Conservation (phyloP, 1,284 basidiomycete species). For the Ustilago cynodontis region DNA sequence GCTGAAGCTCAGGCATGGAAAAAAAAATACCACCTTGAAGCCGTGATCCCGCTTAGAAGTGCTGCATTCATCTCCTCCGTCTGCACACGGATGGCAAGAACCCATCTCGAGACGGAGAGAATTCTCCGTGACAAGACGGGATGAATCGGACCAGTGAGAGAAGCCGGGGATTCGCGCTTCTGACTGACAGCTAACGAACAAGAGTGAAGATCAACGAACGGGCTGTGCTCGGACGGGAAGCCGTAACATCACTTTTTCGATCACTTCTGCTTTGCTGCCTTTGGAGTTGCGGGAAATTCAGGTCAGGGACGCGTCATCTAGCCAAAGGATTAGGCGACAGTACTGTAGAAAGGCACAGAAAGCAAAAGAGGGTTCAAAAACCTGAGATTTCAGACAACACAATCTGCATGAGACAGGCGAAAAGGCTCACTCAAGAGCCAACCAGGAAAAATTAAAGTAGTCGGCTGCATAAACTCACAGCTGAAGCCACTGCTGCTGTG, state of each 20-base stretch:
- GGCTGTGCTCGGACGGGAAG: slow-evolving; percentile 12
- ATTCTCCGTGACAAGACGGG: background rate
- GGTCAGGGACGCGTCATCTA: slow-evolving; percentile 22
- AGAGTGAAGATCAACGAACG: background rate
- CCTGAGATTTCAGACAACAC: too few relatives aligned
- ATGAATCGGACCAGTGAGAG: background rate
- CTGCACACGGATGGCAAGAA: background rate
- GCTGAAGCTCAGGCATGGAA: background rate
- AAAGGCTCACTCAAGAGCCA: background rate
- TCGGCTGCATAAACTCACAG: background rate
- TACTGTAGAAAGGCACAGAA: slow-evolving; percentile 12
- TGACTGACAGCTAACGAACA: background rate
- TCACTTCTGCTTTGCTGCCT: background rate
- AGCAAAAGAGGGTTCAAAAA: slow-evolving; percentile 12
- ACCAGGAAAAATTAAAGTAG: background rate
- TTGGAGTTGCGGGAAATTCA: background rate
- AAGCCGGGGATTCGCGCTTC: background rate
- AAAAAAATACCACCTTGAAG: background rate
- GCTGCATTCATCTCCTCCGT: background rate
- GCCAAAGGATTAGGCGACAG: slow-evolving; percentile 6
- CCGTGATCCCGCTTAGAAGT: background rate
- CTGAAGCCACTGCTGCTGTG: background rate
- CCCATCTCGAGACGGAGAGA: background rate
- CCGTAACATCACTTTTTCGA: background rate
- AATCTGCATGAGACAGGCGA: slow-evolving; percentile 1